Base-by-base conservation (phyloP, 2,329 filamentous ascomycete species). In the Fusarium decemcellulare region DNA sequence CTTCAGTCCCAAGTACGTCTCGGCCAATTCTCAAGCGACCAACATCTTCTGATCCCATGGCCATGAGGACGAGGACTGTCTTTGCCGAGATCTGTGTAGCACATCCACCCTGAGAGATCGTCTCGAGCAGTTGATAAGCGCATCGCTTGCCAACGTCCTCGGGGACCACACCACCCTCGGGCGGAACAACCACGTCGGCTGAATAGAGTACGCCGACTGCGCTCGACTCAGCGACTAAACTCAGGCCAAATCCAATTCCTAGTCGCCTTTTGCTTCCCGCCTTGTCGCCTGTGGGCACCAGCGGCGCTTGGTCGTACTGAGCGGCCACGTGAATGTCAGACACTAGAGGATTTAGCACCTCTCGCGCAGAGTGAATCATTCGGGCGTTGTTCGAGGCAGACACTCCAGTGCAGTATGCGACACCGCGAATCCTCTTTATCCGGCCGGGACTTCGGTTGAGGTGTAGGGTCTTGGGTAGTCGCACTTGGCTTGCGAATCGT, bases 1-100 rank as follows among this genome's bases (percentile, higher is more conserved):
- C 91, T 77, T 97, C 93, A 4, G 91, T 92, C 0, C 90, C 95
- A 47, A 98, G 81, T 1, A 98, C 90, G 48, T 95, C 92, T 73
- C 90, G 91, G 34, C 95, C 94, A 62, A 99, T 78, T 67, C 93
- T 89, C 71, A 99, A 80, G 63, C 96, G 88, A 6, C 96, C 96
- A 14, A 99, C 94, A 79, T 99, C 96, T 78, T 98, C 96, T 1
- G 92, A 93, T 0, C 96, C 96, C 96, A 99, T 98, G 36, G 95
- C 94, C 96, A 99, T 99, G 67, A 99, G 84, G 16, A 91, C 93
- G 56, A 99, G 80, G 69, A 97, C 87, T 0, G 92, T 95, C 4
- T 89, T 85, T 6, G 91, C 90, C 3, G 93, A 92, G 4, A 92
- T 87, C 14, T 85, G 86, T 56, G 90, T 91, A 4, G 93, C 92